Percentiles rank a stretch among this genome's conserved stretches.
Conservation (phyloP, 2,329 filamentous ascomycete species). For the Ceratocystis papillata region DNA sequence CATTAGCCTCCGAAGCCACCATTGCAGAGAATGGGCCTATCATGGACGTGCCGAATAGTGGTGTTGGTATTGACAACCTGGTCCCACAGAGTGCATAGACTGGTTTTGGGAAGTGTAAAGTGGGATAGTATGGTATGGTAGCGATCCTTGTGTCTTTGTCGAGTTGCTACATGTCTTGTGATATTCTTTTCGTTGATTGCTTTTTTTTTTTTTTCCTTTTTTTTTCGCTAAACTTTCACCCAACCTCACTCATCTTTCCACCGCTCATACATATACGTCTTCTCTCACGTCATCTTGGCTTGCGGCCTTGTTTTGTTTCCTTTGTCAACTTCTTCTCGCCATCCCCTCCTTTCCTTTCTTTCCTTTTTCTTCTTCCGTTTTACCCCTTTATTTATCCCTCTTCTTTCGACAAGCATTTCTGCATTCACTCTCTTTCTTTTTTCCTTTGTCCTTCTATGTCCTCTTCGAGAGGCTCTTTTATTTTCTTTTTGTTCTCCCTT, state of each 20-base stretch:
- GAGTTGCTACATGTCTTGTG: slow-evolving; percentile 5
- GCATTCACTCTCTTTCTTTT: background rate
- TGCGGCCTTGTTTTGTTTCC: background rate
- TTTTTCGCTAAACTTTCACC: background rate
- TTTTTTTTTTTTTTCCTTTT: slow-evolving; percentile 3
- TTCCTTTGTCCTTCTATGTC: background rate
- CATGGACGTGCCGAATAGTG: slow-evolving; percentile 30
- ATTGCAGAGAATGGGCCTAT: slow-evolving; percentile 30
- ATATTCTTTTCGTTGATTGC: background rate
- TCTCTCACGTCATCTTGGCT: background rate
- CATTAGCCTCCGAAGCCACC: slow-evolving; percentile 27
- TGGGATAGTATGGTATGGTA: background rate
- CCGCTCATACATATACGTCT: background rate
- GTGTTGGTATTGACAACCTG: slow-evolving; percentile 33
- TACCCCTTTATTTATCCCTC: background rate
- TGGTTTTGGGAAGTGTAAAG: background rate
- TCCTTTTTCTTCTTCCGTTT: slow-evolving; percentile 4
- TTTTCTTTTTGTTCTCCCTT: background rate
- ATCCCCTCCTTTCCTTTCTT: slow-evolving; percentile 1
- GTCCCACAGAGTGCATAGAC: slow-evolving; percentile 28
- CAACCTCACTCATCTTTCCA: background rate
- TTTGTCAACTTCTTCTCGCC: background rate
- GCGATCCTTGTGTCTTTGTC: slow-evolving; percentile 7
- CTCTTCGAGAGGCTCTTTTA: background rate
- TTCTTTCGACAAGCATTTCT: background rate